Evolutionary conservation across 371 early-diverging fungal species (phyloP), one percentile per base, ranked within the genome.

Genomic region (Paraphysoderma sedebokerense): DNA sequence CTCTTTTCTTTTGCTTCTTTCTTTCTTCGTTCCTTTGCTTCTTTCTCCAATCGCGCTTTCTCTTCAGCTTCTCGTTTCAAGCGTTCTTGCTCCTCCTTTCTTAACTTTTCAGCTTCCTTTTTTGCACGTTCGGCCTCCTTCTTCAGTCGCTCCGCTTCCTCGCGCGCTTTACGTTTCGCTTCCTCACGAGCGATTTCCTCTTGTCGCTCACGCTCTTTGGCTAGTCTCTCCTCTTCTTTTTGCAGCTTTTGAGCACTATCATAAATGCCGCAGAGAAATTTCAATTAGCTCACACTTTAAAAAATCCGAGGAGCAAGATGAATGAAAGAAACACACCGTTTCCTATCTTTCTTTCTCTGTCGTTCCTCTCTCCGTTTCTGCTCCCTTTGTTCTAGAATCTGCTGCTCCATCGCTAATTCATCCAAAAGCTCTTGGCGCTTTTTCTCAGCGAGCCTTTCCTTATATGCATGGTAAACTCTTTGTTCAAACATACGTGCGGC

Each of bases 401-500:
- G 76, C 57, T 79, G 78, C 51, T 70, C 70, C 52, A 70, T 68
- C 26, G 60, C 61, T 24, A 85, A 54, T 52, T 90, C 81, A 47
- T 81, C 77, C 26, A 88, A 60, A 20, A 88, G 65, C 5, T 78
- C 75, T 47, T 76, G 66, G 53, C 82, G 84, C 45, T 85, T 72
- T 53, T 86, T 87, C 41, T 70, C 75, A 9, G 86, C 85, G 8
- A 85, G 74, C 72, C 71, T 87, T 62, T 92, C 93, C 35, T 87
- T 77, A 55, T 89, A 92, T 3, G 91, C 86, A 41, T 77, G 71
- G 32, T 91, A 61, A 1, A 91, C 89, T 15, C 92, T 76, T 53
- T 91, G 91, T 61, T 91, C 93, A 74, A 92, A 90, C 78, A 90
- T 83, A 38, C 85, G 79, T 20, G 93, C 91, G 11, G 90, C 90